A percentile compares a stretch with the other conserved stretches of the same genome.
phyloP scores from a whole-genome alignment of 495 filamentous ascomycete species.

The Hyphodiscus hymeniophilus region DNA sequence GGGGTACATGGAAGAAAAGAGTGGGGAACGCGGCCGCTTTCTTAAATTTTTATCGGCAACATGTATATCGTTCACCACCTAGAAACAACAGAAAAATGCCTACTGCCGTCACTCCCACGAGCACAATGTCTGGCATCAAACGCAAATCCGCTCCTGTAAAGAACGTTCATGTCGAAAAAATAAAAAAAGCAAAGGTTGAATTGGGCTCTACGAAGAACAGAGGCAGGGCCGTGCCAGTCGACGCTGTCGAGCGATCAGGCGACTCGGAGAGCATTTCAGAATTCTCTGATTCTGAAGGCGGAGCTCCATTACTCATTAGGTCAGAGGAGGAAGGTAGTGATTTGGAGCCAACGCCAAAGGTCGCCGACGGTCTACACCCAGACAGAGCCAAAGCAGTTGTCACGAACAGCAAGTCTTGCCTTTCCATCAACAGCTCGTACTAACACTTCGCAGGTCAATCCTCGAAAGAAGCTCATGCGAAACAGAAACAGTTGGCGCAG shows the following conservation, averaged over 20 bases:
- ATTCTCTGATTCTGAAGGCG: slow-evolving; percentile 28
- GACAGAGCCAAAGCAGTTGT: slow-evolving; percentile 19
- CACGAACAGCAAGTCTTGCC: slow-evolving; percentile 14
- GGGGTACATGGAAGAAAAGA: too few species aligned
- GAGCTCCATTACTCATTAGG: slow-evolving; percentile 28
- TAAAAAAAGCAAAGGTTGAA: slow-evolving; percentile 40
- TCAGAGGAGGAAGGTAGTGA: slow-evolving; percentile 4
- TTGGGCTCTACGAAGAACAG: slow-evolving; percentile 22
- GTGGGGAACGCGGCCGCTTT: too few species aligned
- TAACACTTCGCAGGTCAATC: slow-evolving; percentile 27
- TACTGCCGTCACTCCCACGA: slow-evolving; percentile 17
- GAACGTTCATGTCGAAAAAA: slow-evolving; percentile 8
- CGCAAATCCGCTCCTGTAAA: slow-evolving; percentile 20
- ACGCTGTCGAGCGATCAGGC: slow-evolving; percentile 9
- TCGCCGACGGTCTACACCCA: slow-evolving; percentile 20
- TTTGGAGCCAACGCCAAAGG: slow-evolving; percentile 6
- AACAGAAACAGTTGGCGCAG: slow-evolving; percentile 79
- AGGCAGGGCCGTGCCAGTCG: slow-evolving; percentile 5
- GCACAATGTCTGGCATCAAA: slow-evolving; percentile 19
- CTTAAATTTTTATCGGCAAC: slow-evolving; percentile 1
- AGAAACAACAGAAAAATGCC: slow-evolving; percentile 18
- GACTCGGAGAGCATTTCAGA: slow-evolving; percentile 22
- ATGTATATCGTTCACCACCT: background rate
- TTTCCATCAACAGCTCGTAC: background rate
- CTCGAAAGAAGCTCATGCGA: slow-evolving; percentile 81